phyloP scores from a whole-genome alignment of 306 rosid species.

The Lotus japonicus region DNA sequence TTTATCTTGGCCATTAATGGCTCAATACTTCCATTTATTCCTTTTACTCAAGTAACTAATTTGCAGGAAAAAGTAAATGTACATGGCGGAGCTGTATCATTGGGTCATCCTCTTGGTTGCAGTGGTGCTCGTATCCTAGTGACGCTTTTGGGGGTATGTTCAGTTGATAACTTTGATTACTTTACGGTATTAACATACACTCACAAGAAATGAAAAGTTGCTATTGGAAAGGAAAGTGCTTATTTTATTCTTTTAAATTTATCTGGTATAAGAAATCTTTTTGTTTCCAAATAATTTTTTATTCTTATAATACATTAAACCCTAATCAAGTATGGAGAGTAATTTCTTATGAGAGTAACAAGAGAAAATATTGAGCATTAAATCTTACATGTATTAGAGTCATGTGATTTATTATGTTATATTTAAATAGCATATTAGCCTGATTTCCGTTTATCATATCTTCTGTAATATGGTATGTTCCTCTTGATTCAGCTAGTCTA shows the following conservation, averaged over 20 bases:
- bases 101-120: slow-evolving; percentile 99
- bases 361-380: neutral
- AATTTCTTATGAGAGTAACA: neutral
- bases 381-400: neutral
- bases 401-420: neutral
- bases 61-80: slow-evolving; percentile 79
- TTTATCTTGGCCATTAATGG: neutral
- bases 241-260: too few relatives aligned
- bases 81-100: slow-evolving; percentile 90
- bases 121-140: slow-evolving; percentile 98
- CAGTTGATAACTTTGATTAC: neutral
- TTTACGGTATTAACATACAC: neutral
- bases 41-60: neutral
- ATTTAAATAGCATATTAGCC: neutral
- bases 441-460: neutral
- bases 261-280: too few relatives aligned
- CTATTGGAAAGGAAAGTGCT: too few relatives aligned
- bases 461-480: neutral
- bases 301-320: too few relatives aligned
- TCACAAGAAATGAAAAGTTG: too few relatives aligned
- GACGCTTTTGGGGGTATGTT: slow-evolving; percentile 85
- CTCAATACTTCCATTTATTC: neutral
- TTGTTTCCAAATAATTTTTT: too few relatives aligned
- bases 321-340: neutral
- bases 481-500: neutral